Conservation (phyloP, 129 eudicot species). For the Flaveria brownii region DNA sequence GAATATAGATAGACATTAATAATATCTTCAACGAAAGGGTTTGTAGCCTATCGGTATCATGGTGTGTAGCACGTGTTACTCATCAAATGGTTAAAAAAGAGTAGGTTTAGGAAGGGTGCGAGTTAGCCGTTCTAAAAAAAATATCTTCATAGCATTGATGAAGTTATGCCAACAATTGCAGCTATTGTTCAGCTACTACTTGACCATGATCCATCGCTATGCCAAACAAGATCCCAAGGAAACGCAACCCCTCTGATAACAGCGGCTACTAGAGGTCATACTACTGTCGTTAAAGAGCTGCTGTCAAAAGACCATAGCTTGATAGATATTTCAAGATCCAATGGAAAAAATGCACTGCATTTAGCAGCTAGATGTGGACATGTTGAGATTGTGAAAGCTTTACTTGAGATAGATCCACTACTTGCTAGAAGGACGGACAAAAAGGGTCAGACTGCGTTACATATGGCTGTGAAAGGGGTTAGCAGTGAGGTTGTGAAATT, state of each 20-base stretch:
- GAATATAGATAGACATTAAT: not conserved
- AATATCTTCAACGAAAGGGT: too few relatives aligned
- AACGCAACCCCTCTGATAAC: slow-evolving; percentile 73
- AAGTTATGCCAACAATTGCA: slow-evolving; percentile 36
- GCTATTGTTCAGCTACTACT: slow-evolving; percentile 73
- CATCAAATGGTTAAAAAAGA: too few relatives aligned
- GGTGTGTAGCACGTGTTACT: too few relatives aligned
- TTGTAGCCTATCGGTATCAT: too few relatives aligned
- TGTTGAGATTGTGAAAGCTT: slow-evolving; percentile 63
- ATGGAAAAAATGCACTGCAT: slow-evolving; percentile 78
- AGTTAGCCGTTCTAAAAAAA: not conserved
- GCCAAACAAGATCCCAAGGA: slow-evolving; percentile 59
- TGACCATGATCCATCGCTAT: slow-evolving; percentile 62
- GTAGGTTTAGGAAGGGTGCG: too few relatives aligned
- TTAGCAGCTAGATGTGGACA: slow-evolving; percentile 73
- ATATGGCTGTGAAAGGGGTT: slow-evolving; percentile 84
- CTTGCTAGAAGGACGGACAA: slow-evolving; percentile 70
- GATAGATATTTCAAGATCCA: slow-evolving; percentile 45
- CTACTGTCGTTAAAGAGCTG: slow-evolving; percentile 63
- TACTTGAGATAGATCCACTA: slow-evolving; percentile 60
- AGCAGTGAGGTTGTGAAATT: slow-evolving; percentile 63
- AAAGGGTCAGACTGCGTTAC: slow-evolving; percentile 80
- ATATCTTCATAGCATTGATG: slow-evolving; percentile 11
- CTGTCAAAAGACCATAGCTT: slow-evolving; percentile 55
- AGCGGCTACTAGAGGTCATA: slow-evolving; percentile 76